Conservation (phyloP, 2,329 filamentous ascomycete species). For the Colletotrichum musicola region DNA sequence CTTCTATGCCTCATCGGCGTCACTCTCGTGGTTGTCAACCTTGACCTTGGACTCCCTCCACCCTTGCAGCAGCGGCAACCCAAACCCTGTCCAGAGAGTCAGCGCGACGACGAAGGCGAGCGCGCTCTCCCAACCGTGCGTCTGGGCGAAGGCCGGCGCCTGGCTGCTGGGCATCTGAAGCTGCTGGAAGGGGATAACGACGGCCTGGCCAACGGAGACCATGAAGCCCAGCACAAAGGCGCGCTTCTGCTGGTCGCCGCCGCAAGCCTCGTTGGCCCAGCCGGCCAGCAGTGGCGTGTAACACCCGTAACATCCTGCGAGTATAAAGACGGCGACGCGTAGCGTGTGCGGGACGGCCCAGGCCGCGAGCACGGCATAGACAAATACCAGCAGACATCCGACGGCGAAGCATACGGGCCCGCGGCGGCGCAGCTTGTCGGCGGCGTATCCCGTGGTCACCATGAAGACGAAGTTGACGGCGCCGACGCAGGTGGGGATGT, state of each 20-base stretch:
- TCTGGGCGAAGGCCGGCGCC: slow-evolving; percentile 50
- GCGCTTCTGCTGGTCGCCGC: slow-evolving; percentile 57
- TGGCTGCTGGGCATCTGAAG: slow-evolving; percentile 51
- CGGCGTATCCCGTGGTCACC: slow-evolving; percentile 50
- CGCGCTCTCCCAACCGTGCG: slow-evolving; percentile 52
- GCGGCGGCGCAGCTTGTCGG: slow-evolving; percentile 52
- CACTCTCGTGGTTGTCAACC: slow-evolving; percentile 25
- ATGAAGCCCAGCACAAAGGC: slow-evolving; percentile 56
- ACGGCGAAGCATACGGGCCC: slow-evolving; percentile 52
- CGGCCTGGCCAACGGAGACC: slow-evolving; percentile 51
- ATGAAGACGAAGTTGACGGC: slow-evolving; percentile 59
- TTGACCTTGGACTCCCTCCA: slow-evolving; percentile 38
- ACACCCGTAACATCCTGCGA: slow-evolving; percentile 55
- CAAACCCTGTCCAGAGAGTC: slow-evolving; percentile 51
- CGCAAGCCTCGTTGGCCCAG: slow-evolving; percentile 56
- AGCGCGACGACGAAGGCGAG: slow-evolving; percentile 49
- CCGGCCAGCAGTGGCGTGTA: slow-evolving; percentile 56
- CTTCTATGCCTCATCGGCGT: slow-evolving; percentile 17
- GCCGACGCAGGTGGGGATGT: slow-evolving; percentile 57
- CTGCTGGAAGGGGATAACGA: slow-evolving; percentile 55
- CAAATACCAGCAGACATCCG: slow-evolving; percentile 50
- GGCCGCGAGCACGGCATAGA: slow-evolving; percentile 51
- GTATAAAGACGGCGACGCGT: slow-evolving; percentile 54
- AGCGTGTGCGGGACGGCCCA: slow-evolving; percentile 54
- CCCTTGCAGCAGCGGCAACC: slow-evolving; percentile 44